phyloP scores from a whole-genome alignment of 1,139 yeast species.

The Blastobotrys buckinghamii region DNA sequence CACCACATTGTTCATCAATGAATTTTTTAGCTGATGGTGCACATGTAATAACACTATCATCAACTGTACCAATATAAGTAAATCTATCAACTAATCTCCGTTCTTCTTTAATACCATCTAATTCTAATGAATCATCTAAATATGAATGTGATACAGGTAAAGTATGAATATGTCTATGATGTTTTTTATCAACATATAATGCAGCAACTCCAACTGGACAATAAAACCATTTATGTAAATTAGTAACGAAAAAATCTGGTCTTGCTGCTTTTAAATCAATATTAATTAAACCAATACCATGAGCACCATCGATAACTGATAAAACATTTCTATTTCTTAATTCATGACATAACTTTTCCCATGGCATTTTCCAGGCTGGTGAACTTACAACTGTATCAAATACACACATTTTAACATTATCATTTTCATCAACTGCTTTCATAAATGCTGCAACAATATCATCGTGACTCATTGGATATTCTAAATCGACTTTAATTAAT shows the following conservation, averaged over 20 bases:
- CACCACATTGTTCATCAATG: conserved; percentile 53
- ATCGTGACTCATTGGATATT: conserved; percentile 46
- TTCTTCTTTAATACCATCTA: conserved; percentile 11
- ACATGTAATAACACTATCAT: conserved; percentile 32
- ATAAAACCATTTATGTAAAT: conserved; percentile 66
- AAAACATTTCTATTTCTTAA: conserved; percentile 45
- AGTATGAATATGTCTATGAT: conserved; percentile 49
- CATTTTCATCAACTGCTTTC: conserved; percentile 17
- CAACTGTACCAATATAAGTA: conserved; percentile 35
- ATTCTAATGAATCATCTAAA: conserved; percentile 13
- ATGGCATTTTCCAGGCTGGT: conserved; percentile 62
- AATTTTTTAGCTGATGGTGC: conserved; percentile 46
- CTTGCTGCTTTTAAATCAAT: conserved; percentile 40
- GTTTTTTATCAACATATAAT: conserved; percentile 50
- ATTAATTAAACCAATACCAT: conserved; percentile 53
- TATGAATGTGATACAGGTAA: conserved; percentile 45
- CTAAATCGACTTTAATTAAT: conserved; percentile 40
- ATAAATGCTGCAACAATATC: conserved; percentile 43
- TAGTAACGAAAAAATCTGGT: conserved; percentile 61
- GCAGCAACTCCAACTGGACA: conserved; percentile 57
- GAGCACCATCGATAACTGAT: conserved; percentile 69
- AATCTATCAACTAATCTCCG: conserved; percentile 29
- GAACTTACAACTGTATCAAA: conserved; percentile 59
- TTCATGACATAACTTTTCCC: conserved; percentile 41
- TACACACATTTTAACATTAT: conserved; percentile 38